phyloP scores from a whole-genome alignment of 73 alveolate genomes.

The Paramecium caudatum region DNA sequence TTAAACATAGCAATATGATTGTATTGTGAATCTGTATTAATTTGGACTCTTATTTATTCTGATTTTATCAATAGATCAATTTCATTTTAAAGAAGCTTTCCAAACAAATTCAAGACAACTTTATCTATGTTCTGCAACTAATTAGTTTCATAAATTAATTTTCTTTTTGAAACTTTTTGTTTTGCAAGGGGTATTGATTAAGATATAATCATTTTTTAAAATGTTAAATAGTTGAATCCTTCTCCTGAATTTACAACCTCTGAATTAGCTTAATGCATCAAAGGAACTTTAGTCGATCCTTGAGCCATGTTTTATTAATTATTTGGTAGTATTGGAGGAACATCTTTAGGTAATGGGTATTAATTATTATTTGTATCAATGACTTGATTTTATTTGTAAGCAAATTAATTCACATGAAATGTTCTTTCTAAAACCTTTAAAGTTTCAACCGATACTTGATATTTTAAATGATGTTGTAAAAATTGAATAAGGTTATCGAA shows the following conservation, averaged over 20 bases:
- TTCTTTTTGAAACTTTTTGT: neutral
- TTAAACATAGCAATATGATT: slow-evolving; percentile 25
- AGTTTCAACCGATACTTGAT: neutral
- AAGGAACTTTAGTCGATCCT: slow-evolving; percentile 4
- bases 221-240: slow-evolving; percentile 25
- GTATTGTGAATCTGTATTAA: neutral
- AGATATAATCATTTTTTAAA: neutral
- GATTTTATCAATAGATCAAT: neutral
- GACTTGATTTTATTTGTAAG: neutral
- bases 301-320: neutral
- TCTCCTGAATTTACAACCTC: slow-evolving; percentile 25
- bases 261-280: neutral
- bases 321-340: neutral
- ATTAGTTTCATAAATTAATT: neutral
- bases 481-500: neutral
- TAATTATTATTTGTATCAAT: neutral
- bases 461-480: neutral
- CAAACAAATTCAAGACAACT: neutral
- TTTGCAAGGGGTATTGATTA: slow-evolving; percentile 22
- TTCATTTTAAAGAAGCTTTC: neutral
- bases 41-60: neutral
- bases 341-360: slow-evolving; percentile 45
- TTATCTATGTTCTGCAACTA: neutral
- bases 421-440: neutral
- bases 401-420: slow-evolving; percentile 16